A percentile compares a stretch with the other conserved stretches of the same genome.
These are phyloP conservation scores for Phialocephala sp. DNA, from an alignment of 2,329 filamentous ascomycete species.

Conservation along the genomic window DNA sequence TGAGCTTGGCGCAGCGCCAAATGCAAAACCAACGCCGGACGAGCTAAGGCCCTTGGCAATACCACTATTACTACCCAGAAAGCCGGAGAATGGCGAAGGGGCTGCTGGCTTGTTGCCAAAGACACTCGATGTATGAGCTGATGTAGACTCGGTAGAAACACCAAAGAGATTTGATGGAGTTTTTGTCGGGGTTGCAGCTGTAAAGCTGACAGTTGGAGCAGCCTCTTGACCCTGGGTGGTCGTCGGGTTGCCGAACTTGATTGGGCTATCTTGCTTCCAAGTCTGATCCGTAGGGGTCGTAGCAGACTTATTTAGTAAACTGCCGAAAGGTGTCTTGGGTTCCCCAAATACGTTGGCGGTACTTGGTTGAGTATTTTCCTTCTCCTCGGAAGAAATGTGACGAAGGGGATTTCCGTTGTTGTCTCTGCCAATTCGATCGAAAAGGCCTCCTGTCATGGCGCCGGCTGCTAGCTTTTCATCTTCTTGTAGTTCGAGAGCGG, in stretches of 20 bases:
- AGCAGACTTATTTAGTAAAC: conserved; percentile 25
- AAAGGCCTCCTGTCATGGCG: conserved; percentile 24
- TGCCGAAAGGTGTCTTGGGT: conserved; percentile 30
- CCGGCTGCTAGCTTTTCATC: conserved; percentile 45
- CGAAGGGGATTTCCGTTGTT: conserved; percentile 54
- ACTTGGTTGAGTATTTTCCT: conserved; percentile 42
- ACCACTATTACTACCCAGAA: conserved; percentile 7
- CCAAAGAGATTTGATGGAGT: conserved; percentile 26
- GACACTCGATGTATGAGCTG: background rate
- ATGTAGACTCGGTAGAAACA: conserved; percentile 10
- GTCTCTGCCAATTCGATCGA: conserved; percentile 58
- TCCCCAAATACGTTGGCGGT: conserved; percentile 31
- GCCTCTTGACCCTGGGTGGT: conserved; percentile 7
- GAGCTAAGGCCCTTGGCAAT: conserved; percentile 3
- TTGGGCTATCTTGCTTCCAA: conserved; percentile 56
- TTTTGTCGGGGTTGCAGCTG: conserved; percentile 33
- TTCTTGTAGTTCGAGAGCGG: background rate
- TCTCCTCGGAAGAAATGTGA: conserved; percentile 40
- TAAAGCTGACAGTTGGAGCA: conserved; percentile 29
- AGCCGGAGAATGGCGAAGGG: conserved; percentile 23
- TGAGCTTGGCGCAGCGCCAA: conserved; percentile 33
- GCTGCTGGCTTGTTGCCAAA: conserved; percentile 12
- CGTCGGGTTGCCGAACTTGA: conserved; percentile 45
- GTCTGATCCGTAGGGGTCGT: conserved; percentile 49
- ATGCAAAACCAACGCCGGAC: conserved; percentile 37